phyloP scores from a whole-genome alignment of 2,329 filamentous ascomycete species.

The Chrysoporthe austroafricana region DNA sequence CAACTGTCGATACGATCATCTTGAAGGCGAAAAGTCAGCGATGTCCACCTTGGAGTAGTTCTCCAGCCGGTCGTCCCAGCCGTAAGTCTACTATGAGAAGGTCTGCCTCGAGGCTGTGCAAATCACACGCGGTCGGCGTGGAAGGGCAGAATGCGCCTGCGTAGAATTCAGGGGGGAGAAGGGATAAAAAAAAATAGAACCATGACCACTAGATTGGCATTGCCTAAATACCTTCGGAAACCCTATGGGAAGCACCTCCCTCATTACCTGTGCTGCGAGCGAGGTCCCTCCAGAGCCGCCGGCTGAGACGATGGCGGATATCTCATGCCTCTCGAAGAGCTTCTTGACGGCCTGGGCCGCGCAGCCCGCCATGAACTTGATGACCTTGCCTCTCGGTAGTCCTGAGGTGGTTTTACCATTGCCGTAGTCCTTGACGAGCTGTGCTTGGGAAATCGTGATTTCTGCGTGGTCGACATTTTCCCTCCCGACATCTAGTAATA shows the following conservation, averaged over 20 bases:
- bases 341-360: constrained; percentile 47
- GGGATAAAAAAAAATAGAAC: too few relatives aligned
- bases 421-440: constrained; percentile 44
- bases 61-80: too few relatives aligned
- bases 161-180: too few relatives aligned
- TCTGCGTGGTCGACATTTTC: constrained; percentile 43
- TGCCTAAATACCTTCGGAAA: constrained; percentile 50
- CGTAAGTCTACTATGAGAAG: too few relatives aligned
- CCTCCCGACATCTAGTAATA: constrained; percentile 52
- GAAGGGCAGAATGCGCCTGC: too few relatives aligned
- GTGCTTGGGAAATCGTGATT: constrained; percentile 51
- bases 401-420: constrained; percentile 39
- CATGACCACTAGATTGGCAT: not conserved
- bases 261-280: constrained; percentile 64
- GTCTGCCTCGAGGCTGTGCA: too few relatives aligned
- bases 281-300: constrained; percentile 60
- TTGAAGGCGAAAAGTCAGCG: constrained; percentile 43
- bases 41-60: not conserved
- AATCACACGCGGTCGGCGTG: too few relatives aligned
- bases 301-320: constrained; percentile 62
- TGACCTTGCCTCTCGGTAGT: constrained; percentile 57
- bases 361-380: constrained; percentile 57
- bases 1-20: constrained; percentile 71
- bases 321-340: constrained; percentile 41
- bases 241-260: constrained; percentile 62